Conservation (phyloP, 75 land plant species). For the Pseudotsuga menziesii region DNA sequence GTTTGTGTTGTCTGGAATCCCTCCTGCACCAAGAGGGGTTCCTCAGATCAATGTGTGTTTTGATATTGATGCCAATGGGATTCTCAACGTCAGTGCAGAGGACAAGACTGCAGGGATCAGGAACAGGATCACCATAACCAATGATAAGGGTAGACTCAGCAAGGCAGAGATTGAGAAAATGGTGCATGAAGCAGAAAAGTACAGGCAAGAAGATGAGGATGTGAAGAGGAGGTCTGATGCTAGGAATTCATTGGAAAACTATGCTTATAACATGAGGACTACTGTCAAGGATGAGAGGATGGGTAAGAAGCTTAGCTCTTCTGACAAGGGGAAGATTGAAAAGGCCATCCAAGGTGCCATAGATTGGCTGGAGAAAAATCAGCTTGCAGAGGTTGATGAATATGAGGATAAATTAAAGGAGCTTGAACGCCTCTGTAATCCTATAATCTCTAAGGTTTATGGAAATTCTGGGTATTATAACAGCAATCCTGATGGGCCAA, state of each 20-base stretch:
- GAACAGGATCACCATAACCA: constrained; percentile 74
- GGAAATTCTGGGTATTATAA: too few species aligned
- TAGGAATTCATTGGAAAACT: constrained; percentile 23
- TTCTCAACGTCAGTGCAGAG: constrained; percentile 65
- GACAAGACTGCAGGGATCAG: constrained; percentile 69
- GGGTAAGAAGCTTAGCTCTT: constrained; percentile 13
- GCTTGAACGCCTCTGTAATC: constrained; percentile 34
- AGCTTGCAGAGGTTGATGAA: constrained; percentile 25
- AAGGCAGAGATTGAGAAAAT: constrained; percentile 28
- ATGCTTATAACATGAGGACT: constrained; percentile 29
- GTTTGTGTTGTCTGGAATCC: constrained; percentile 64
- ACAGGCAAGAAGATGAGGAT: constrained; percentile 26
- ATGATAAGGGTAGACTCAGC: constrained; percentile 62
- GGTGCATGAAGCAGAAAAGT: constrained; percentile 30
- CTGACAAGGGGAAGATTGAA: constrained; percentile 29
- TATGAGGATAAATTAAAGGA: constrained; percentile 27
- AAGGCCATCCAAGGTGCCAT: constrained; percentile 18
- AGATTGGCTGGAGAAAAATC: constrained; percentile 28
- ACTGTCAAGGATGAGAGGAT: constrained; percentile 26
- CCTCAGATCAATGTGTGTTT: constrained; percentile 75
- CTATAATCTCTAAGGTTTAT: constrained; percentile 15
- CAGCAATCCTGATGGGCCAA: too few species aligned
- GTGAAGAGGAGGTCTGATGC: constrained; percentile 18
- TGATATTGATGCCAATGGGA: constrained; percentile 74
- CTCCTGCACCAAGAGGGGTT: constrained; percentile 69